phyloP scores from a whole-genome alignment of 805 yeast species.

The Jamesozyma lodderae region DNA sequence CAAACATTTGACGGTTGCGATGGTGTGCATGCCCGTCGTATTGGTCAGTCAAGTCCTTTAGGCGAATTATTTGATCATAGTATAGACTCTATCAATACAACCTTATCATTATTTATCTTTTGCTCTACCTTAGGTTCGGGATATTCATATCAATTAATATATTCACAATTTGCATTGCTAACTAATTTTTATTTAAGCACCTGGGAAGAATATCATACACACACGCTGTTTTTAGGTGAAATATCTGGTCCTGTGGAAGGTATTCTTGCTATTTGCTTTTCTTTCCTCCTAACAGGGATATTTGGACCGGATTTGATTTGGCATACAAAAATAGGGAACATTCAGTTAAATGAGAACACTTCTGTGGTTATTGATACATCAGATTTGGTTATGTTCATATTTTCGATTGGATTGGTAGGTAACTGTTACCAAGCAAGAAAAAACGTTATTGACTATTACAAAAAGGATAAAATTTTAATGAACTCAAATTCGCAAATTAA shows the following conservation, averaged over 20 bases:
- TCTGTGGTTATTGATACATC: constrained; percentile 33
- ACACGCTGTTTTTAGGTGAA: constrained; percentile 62
- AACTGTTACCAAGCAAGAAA: constrained; percentile 60
- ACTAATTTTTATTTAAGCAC: constrained; percentile 82
- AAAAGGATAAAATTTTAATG: constrained; percentile 17
- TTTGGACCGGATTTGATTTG: constrained; percentile 60
- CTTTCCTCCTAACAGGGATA: constrained; percentile 55
- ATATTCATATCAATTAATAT: constrained; percentile 46
- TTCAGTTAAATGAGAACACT: constrained; percentile 7
- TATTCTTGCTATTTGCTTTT: constrained; percentile 49
- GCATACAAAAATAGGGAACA: constrained; percentile 37
- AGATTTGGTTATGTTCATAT: constrained; percentile 46
- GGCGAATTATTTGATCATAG: constrained; percentile 95
- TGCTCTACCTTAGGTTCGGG: constrained; percentile 74
- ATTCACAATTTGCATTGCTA: constrained; percentile 64
- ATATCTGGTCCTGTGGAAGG: constrained; percentile 97
- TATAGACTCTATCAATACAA: constrained; percentile 64
- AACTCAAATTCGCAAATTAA: constrained; percentile 21
- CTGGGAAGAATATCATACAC: constrained; percentile 95
- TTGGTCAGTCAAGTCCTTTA: constrained; percentile 90
- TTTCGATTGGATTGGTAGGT: constrained; percentile 48
- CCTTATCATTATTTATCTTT: constrained; percentile 66
- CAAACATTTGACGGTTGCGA: constrained; percentile 96
- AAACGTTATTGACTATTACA: constrained; percentile 45
- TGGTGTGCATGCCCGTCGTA: constrained; percentile 89